Conservation (phyloP, 306 rosid genomes). For the Medicago ruthenica region DNA sequence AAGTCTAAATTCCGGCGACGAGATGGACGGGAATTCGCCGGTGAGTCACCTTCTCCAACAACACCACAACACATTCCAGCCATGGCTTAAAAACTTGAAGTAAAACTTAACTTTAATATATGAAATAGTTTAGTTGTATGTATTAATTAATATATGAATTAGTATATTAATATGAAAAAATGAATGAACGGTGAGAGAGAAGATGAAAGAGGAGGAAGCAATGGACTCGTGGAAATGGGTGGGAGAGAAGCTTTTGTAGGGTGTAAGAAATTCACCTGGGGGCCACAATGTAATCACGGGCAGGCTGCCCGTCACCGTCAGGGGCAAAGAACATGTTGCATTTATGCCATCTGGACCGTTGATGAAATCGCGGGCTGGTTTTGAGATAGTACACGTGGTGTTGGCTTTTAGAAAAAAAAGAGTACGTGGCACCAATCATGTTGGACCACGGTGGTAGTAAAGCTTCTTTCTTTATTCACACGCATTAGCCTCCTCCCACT, state of each 20-base stretch:
- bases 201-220: not conserved
- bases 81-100: slow-evolving; percentile 38
- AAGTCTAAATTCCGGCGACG: slow-evolving; percentile 57
- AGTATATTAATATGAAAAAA: not conserved
- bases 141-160: not conserved
- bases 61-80: slow-evolving; percentile 88
- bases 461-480: slow-evolving; percentile 60
- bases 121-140: not conserved
- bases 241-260: slow-evolving; percentile 49
- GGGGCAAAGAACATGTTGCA: slow-evolving; percentile 52
- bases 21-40: slow-evolving; percentile 49
- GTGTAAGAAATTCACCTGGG: slow-evolving; percentile 51
- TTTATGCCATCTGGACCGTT: slow-evolving; percentile 40
- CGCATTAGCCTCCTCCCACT: slow-evolving; percentile 64
- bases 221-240: slow-evolving; percentile 41
- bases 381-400: slow-evolving; percentile 54
- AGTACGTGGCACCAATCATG: slow-evolving; percentile 61
- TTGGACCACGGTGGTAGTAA: slow-evolving; percentile 47
- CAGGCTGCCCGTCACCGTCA: slow-evolving; percentile 70
- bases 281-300: slow-evolving; percentile 63
- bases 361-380: not conserved
- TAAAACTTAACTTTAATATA: not conserved
- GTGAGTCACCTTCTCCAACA: slow-evolving; percentile 68
- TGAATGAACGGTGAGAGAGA: not conserved
- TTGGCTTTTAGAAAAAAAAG: not conserved